Base-by-base conservation (phyloP, 1,284 basidiomycete genomes). In the Boletellus deceptivus region DNA sequence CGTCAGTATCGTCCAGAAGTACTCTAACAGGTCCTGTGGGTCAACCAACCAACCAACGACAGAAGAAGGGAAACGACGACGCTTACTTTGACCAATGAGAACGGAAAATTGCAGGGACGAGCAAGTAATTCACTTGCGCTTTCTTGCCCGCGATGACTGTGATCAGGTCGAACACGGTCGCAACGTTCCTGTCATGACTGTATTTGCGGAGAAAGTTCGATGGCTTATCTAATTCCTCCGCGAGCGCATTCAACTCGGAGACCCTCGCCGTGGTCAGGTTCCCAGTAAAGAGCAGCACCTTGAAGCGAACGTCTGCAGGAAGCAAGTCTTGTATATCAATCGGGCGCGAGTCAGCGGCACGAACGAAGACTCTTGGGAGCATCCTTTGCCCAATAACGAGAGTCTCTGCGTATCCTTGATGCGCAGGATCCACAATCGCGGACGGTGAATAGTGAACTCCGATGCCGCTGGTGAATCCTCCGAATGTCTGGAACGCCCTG, bases 241-340 rank as follows among this genome's bases (percentile, higher is more conserved):
- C 80, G 31, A 83, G 67, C 16, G 55, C 50, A 11, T 71, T 58
- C 6, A 85, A 58, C 48, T 72, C 72, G 27, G 58, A 58, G 9
- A 70, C 63, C 47, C 81, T 77, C 11, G 46, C 36, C 41, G 77
- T 59, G 7, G 68, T 69, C 7, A 78, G 65, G 53, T 83, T 71
- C 8, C 89, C 89, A 0, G 77, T 70, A 65, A 90, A 90, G 13
- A 89, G 70, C 41, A 91, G 70, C 29, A 91, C 49, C 59, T 89
- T 86, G 76, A 88, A 91, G n/a, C 84, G 80, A 9, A 75, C 75
- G 58, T 91, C 83, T 11, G 86, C 75, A 4, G 80, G 82, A 37
- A 88, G 69, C 39, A 86, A 64, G 56, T 89, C 83, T 47, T 90
- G 88, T 29, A 92, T 72, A 51, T 90, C 79, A 44, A 79, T 69